Conservation (phyloP, 2,329 filamentous ascomycete species). For the Trichophyton mentagrophytes region DNA sequence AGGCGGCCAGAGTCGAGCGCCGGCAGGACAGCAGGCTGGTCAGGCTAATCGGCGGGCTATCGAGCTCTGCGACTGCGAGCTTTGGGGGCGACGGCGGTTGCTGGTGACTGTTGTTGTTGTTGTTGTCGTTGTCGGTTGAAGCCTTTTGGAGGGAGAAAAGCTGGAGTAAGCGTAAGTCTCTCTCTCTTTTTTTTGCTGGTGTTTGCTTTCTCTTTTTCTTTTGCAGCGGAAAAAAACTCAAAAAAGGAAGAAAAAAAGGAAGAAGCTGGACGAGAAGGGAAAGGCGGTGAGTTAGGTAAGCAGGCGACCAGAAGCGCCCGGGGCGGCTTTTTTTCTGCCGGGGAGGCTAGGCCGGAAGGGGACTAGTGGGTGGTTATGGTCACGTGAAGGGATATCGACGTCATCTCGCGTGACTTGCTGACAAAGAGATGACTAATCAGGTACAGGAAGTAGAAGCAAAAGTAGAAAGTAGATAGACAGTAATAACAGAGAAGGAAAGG, state of each 20-base stretch:
- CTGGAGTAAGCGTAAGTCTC: background rate
- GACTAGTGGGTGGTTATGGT: background rate
- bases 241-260: background rate
- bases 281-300: conserved; percentile 3
- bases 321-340: conserved; percentile 2
- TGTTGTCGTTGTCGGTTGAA: too few species aligned
- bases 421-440: background rate
- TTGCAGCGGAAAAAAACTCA: conserved; percentile 3
- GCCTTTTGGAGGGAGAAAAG: too few species aligned
- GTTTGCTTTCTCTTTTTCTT: background rate
- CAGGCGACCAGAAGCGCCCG: background rate
- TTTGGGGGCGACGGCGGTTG: too few species aligned
- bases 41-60: background rate
- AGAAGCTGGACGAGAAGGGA: background rate
- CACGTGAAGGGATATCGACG: background rate
- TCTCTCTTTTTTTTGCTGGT: background rate
- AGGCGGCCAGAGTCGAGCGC: background rate
- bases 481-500: too few species aligned
- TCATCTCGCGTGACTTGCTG: background rate
- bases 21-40: background rate
- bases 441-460: background rate
- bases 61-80: background rate
- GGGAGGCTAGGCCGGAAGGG: background rate
- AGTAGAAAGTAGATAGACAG: background rate
- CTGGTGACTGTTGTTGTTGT: too few species aligned